These are phyloP conservation scores for Gaillardinia entomophila DNA, from an alignment of 805 yeast genomes.

Conservation along the genomic window DNA sequence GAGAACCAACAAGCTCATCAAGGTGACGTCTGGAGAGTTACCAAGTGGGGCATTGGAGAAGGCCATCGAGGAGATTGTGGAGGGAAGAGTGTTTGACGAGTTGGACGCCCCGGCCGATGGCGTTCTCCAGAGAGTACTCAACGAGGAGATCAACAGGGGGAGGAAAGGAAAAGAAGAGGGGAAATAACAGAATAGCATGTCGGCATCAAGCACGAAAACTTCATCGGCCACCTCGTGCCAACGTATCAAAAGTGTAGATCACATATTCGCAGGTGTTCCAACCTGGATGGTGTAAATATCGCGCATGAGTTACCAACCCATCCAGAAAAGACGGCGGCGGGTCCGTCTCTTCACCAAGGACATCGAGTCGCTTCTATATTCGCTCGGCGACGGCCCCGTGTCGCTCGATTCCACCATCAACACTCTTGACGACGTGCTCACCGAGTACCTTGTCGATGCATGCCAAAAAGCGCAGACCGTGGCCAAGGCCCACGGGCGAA, in stretches of 20 bases:
- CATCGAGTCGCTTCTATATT: conserved; percentile 34
- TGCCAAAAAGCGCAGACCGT: conserved; percentile 25
- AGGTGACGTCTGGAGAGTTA: conserved; percentile 1
- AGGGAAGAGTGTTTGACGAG: background rate
- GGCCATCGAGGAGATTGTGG: background rate
- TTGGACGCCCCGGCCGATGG: no score
- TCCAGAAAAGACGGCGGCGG: conserved; percentile 18
- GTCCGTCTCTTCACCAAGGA: conserved; percentile 36
- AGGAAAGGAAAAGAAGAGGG: no score
- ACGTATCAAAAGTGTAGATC: no score
- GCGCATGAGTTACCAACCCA: background rate
- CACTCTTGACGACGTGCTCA: conserved; percentile 33
- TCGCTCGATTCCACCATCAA: conserved; percentile 32
- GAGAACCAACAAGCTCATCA: conserved; percentile 2
- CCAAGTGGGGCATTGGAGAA: background rate
- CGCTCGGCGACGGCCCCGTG: conserved; percentile 38
- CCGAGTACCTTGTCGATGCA: conserved; percentile 30
- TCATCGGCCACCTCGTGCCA: no score
- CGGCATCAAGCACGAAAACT: no score
- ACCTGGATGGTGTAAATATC: no score
- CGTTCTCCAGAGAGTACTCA: no score
- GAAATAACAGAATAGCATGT: no score
- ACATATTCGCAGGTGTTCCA: no score
- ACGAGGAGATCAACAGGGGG: no score
- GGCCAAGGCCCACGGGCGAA: conserved; percentile 33